Percentiles rank a stretch among this genome's conserved stretches.
Conservation (phyloP, 805 yeast genomes). For the Ogataea trehalophila region DNA sequence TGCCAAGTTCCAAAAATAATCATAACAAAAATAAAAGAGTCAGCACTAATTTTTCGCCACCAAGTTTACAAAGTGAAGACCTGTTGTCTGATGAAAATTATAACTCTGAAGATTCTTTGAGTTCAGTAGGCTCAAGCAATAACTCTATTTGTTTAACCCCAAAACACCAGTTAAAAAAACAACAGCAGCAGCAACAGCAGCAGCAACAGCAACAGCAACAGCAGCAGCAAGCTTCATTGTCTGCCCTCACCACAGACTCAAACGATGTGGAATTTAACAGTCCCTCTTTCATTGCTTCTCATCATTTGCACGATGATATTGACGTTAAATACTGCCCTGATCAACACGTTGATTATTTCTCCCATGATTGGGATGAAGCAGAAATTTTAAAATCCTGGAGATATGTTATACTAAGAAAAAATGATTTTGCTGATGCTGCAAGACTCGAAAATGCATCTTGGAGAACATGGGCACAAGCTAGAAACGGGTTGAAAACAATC, state of each 20-base stretch:
- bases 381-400: conserved; percentile 96
- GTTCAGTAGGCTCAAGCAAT: conserved; percentile 19
- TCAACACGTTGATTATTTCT: conserved; percentile 88
- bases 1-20: conserved; percentile 16
- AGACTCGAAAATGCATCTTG: conserved; percentile 83
- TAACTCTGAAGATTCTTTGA: conserved; percentile 25
- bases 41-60: conserved; percentile 16
- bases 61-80: conserved; percentile 24
- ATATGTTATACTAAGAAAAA: conserved; percentile 76
- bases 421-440: conserved; percentile 77
- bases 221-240: no score
- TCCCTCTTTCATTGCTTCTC: conserved; percentile 6
- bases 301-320: conserved; percentile 74
- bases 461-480: conserved; percentile 96
- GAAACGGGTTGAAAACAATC: conserved; percentile 66
- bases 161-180: conserved; percentile 27
- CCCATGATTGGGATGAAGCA: conserved; percentile 92
- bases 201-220: no score
- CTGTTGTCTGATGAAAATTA: conserved; percentile 20
- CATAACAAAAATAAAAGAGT: conserved; percentile 5
- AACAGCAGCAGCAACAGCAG: conserved; percentile 14
- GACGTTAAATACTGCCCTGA: conserved; percentile 78
- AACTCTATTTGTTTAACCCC: conserved; percentile 25
- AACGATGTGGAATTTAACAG: conserved; percentile 3
- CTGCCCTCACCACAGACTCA: conserved; percentile 3